Evolutionary conservation across 2,329 filamentous ascomycete genomes (phyloP), one percentile per base, ranked within the genome.

Genomic region (Stemphylium lycopersici): DNA sequence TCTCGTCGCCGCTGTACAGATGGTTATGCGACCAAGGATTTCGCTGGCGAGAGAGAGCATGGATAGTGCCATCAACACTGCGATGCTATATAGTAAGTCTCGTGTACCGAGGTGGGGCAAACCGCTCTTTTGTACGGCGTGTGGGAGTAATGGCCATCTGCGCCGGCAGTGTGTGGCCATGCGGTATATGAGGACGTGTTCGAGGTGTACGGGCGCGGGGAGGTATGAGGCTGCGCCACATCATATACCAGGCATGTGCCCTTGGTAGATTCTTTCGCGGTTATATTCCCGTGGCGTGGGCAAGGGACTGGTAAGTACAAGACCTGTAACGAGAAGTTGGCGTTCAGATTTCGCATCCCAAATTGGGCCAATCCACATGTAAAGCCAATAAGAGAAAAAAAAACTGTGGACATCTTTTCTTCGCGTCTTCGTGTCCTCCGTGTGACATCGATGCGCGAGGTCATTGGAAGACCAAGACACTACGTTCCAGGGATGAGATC

Each of bases 401-500:
- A 3, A 29, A 29, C 11, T 45, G 32, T 36, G 18, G 11, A 15
- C 22, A 29, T n/a, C 8, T 29, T 2, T 29, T 8, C 10, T 4
- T 11, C 11, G 26, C 26, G 26, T 29, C 8, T 7, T 29, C 26
- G 8, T 2, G 26, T 29, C 11, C 26, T 29, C 26, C 2, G 22
- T 7, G 10, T 24, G 26, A n/a, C 20, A 41, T 36, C 32, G 36
- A 45, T 20, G 6, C n/a, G 16, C 24, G 10, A 32, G 24, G 18
- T 32, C 32, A 20, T 16, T 10, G 33, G 15, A 16, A 20, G 32
- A 20, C 42, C 36, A 20, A 45, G 42, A 45, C 31, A 32, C 15
- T 22, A 22, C 34, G n/a, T 53, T 41, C 18, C 16, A 29, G 38
- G 50, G 13, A 46, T 53, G 50, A 53, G 40, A 39, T 53, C 50